A percentile compares a stretch with the other conserved stretches of the same genome.
Conservation (phyloP, 2,329 filamentous ascomycete genomes). For the Pseudocercospora ulei region DNA sequence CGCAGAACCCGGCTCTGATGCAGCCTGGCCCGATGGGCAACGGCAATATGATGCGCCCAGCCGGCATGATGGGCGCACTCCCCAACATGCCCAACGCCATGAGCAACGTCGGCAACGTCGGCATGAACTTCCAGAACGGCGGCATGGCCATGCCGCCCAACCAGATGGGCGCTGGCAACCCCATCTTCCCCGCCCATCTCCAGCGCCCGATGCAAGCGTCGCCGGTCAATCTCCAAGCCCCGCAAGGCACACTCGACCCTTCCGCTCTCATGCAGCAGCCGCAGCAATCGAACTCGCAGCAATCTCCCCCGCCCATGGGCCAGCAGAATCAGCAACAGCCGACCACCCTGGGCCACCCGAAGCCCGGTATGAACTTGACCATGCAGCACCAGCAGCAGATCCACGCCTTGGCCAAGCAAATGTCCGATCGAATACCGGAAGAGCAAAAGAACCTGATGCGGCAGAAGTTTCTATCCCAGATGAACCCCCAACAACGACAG, state of each 20-base stretch:
- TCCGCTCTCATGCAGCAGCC: slow-evolving; percentile 23
- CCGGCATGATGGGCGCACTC: slow-evolving; percentile 32
- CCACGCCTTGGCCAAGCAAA: slow-evolving; percentile 17
- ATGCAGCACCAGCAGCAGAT: slow-evolving; percentile 19
- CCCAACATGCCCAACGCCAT: slow-evolving; percentile 30
- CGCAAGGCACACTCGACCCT: slow-evolving; percentile 23
- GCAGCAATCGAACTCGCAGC: slow-evolving; percentile 11
- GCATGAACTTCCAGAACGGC: slow-evolving; percentile 19
- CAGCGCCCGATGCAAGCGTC: slow-evolving; percentile 29
- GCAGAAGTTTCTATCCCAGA: slow-evolving; percentile 18
- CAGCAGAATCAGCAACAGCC: slow-evolving; percentile 26
- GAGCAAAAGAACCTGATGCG: slow-evolving; percentile 23
- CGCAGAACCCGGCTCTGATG: slow-evolving; percentile 12
- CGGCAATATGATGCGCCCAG: slow-evolving; percentile 18
- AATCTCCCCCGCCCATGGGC: slow-evolving; percentile 12
- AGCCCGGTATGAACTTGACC: slow-evolving; percentile 7
- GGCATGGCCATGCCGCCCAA: slow-evolving; percentile 18
- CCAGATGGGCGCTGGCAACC: slow-evolving; percentile 24
- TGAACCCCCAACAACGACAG: slow-evolving; percentile 22
- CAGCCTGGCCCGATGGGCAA: slow-evolving; percentile 14
- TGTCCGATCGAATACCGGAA: slow-evolving; percentile 25
- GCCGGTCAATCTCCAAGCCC: slow-evolving; percentile 22
- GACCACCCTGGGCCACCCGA: slow-evolving; percentile 17
- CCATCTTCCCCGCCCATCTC: slow-evolving; percentile 25
- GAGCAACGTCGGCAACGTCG: slow-evolving; percentile 26